phyloP scores from a whole-genome alignment of 2,329 filamentous ascomycete genomes.

The Monilinia vaccinii-corymbosi region DNA sequence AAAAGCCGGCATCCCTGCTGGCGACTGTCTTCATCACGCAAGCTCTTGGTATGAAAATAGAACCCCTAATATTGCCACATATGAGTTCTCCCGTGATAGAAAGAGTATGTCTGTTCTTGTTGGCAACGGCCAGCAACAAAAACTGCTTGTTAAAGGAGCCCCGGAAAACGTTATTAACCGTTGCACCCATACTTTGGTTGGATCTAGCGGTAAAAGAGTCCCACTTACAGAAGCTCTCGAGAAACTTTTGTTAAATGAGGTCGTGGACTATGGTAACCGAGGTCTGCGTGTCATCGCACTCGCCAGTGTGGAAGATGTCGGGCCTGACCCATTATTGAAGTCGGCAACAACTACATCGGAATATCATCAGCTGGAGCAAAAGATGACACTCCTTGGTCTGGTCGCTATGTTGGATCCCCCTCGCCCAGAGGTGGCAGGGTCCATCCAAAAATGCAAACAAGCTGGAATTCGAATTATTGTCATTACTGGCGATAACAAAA shows the following conservation, averaged over 20 bases:
- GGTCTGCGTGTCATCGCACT: constrained; percentile 93
- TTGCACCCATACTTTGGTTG: constrained; percentile 74
- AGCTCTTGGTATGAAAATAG: constrained; percentile 77
- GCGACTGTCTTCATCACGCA: constrained; percentile 65
- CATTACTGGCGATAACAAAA: constrained; percentile 96
- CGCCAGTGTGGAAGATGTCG: constrained; percentile 71
- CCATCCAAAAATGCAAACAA: constrained; percentile 80
- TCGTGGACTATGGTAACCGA: constrained; percentile 82
- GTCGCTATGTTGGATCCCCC: constrained; percentile 96
- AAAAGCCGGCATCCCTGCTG: constrained; percentile 37
- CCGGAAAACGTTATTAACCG: constrained; percentile 91
- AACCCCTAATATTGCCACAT: constrained; percentile 71
- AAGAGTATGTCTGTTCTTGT: constrained; percentile 99
- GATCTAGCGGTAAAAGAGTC: constrained; percentile 68
- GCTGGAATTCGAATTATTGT: constrained; percentile 96
- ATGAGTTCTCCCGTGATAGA: constrained; percentile 92
- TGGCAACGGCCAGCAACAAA: constrained; percentile 58
- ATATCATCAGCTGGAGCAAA: constrained; percentile 82
- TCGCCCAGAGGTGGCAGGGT: constrained; percentile 77
- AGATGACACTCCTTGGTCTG: constrained; percentile 87
- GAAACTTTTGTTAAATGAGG: constrained; percentile 64
- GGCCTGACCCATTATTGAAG: constrained; percentile 57
- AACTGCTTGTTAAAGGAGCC: constrained; percentile 90
- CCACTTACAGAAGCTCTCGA: constrained; percentile 60
- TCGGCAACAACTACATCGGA: constrained; percentile 75